Evolutionary conservation across 2,329 filamentous ascomycete genomes (phyloP).

Genomic region (Pseudogymnoascus sp.): DNA sequence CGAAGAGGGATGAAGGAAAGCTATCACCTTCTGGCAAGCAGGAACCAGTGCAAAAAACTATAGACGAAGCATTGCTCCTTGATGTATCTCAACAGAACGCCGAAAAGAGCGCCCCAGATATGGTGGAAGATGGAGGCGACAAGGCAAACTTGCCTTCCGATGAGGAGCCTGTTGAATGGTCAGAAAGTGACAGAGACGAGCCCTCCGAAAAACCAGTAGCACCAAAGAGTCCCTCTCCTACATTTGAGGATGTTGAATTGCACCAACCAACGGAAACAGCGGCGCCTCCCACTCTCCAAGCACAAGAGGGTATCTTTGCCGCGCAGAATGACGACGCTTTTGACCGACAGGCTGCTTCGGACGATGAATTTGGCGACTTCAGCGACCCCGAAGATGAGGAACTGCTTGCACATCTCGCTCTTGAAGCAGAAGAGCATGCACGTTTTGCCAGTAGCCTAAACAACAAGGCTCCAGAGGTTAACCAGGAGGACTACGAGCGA

Average conservation of each 20-base stretch:
- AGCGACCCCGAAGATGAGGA: conserved; percentile 92
- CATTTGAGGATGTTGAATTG: conserved; percentile 22
- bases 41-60: not conserved
- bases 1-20: conserved; percentile 5
- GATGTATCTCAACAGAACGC: not conserved
- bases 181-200: conserved; percentile 37
- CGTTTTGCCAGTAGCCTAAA: conserved; percentile 86
- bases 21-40: not conserved
- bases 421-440: conserved; percentile 88
- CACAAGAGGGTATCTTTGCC: not conserved
- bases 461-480: conserved; percentile 60
- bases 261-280: conserved; percentile 6
- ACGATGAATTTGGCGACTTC: conserved; percentile 49
- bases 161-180: conserved; percentile 39
- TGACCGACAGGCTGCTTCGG: conserved; percentile 14
- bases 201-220: not conserved
- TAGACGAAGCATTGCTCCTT: not conserved
- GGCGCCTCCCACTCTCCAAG: not conserved
- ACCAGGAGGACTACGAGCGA: conserved; percentile 71
- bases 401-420: conserved; percentile 73
- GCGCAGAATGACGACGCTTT: conserved; percentile 17
- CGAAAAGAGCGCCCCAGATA: not conserved
- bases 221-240: conserved; percentile 16
- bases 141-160: not conserved
- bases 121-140: not conserved